Evolutionary conservation across 2,329 filamentous ascomycete species (phyloP).

Genomic region (Arthrobotrys entomopaga): DNA sequence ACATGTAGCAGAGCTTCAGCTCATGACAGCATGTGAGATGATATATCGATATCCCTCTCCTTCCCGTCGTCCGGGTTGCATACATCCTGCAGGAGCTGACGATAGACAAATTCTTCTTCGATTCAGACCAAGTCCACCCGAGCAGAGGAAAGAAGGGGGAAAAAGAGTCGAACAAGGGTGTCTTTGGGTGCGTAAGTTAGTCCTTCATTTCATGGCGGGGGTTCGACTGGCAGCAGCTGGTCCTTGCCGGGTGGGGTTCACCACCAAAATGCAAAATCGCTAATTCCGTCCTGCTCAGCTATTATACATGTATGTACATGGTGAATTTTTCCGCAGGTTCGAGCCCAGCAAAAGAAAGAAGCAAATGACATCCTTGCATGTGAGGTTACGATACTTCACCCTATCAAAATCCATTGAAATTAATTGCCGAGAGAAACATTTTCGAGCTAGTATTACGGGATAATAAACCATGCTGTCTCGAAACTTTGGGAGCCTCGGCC

Average conservation of each 20-base stretch:
- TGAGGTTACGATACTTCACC: conserved; percentile 22
- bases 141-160: conserved; percentile 3
- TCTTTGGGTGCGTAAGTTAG: conserved; percentile 8
- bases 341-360: background rate
- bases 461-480: too few relatives aligned
- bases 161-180: background rate
- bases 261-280: conserved; percentile 11
- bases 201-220: conserved; percentile 4
- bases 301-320: too few relatives aligned
- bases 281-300: conserved; percentile 19
- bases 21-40: background rate
- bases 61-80: background rate
- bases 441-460: too few relatives aligned
- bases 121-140: conserved; percentile 5
- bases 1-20: too few relatives aligned
- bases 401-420: background rate
- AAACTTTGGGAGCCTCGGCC: background rate
- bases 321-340: conserved; percentile 25
- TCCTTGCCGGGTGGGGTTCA: conserved; percentile 10
- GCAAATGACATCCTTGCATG: background rate
- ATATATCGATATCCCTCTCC: background rate
- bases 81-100: conserved; percentile 14
- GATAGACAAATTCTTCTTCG: conserved; percentile 4
- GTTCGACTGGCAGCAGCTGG: too few relatives aligned
- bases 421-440: background rate